A percentile compares a stretch with the other conserved stretches of the same genome.
Conservation (phyloP, 2,329 filamentous ascomycete genomes). For the Trichoderma koningiopsis region DNA sequence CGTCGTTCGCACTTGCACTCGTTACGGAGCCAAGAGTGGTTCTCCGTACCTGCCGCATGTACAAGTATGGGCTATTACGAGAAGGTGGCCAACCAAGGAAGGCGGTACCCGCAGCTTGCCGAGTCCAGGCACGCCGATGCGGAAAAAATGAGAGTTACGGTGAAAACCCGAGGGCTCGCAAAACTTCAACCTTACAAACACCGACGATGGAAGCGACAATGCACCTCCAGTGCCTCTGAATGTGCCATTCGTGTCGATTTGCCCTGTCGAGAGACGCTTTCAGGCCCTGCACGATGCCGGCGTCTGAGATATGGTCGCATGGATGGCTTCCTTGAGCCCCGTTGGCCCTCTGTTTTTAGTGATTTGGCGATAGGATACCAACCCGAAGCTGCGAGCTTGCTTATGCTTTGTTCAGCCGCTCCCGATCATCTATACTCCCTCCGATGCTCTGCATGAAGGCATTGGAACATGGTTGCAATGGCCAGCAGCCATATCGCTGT, state of each 20-base stretch:
- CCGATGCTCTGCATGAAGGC: slow-evolving; percentile 16
- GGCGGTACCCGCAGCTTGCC: slow-evolving; percentile 18
- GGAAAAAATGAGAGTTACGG: slow-evolving; percentile 19
- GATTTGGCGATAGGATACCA: background rate
- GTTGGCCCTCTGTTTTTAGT: background rate
- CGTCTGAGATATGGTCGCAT: slow-evolving; percentile 14
- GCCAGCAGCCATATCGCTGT: background rate
- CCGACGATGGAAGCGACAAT: slow-evolving; percentile 3
- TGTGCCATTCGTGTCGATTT: background rate
- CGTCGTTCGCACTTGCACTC: background rate
- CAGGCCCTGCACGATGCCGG: slow-evolving; percentile 1
- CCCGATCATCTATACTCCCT: background rate
- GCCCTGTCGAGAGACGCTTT: background rate
- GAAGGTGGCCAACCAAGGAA: slow-evolving; percentile 10
- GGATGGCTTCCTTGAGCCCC: background rate
- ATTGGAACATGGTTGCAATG: background rate
- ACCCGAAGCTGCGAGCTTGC: background rate
- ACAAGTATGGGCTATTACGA: background rate
- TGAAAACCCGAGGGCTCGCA: slow-evolving; percentile 4
- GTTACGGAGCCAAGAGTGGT: slow-evolving; percentile 11
- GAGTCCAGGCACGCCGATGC: slow-evolving; percentile 8
- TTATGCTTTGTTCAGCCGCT: background rate
- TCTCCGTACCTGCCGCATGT: slow-evolving; percentile 16
- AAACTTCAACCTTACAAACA: slow-evolving; percentile 25
- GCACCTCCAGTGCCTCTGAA: background rate